Evolutionary conservation across 129 eudicot species (phyloP).

Genomic region (Flaveria robusta): DNA sequence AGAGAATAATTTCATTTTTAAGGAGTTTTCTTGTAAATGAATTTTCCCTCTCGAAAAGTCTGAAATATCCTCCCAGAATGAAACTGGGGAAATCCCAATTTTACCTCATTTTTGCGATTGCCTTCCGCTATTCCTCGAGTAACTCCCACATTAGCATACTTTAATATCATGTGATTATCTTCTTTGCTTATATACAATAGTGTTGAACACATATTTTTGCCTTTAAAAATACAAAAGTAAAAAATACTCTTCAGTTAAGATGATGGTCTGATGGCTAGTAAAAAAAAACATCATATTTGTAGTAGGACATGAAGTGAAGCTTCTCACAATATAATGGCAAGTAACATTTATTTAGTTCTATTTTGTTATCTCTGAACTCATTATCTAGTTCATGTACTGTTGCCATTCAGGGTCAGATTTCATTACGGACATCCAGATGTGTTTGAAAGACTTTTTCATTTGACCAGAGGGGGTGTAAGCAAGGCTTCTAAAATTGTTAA

Average conservation of each 20-base stretch:
- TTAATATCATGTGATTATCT: background rate
- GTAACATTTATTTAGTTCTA: background rate
- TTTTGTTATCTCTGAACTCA: conserved; percentile 1
- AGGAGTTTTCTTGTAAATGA: background rate
- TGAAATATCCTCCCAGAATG: background rate
- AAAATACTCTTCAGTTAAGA: background rate
- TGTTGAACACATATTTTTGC: background rate
- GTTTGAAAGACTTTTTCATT: conserved; percentile 90
- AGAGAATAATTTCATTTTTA: background rate
- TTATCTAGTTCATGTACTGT: conserved; percentile 15
- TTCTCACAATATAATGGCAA: background rate
- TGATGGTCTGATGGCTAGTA: background rate
- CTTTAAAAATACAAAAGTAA: background rate
- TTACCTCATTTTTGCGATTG: background rate
- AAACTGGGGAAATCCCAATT: background rate
- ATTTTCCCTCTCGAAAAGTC: no score
- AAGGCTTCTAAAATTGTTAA: conserved; percentile 92
- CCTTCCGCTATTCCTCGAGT: background rate
- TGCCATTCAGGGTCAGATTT: conserved; percentile 78
- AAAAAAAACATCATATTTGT: background rate
- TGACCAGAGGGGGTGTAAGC: conserved; percentile 93
- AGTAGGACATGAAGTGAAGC: background rate
- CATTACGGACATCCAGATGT: conserved; percentile 99
- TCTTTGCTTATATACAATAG: conserved; percentile 3
- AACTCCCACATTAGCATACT: background rate